Evolutionary conservation across 768 basidiomycete genomes (phyloP), one percentile per base, ranked within the genome.

Genomic region (Panaeolus cyanescens): DNA sequence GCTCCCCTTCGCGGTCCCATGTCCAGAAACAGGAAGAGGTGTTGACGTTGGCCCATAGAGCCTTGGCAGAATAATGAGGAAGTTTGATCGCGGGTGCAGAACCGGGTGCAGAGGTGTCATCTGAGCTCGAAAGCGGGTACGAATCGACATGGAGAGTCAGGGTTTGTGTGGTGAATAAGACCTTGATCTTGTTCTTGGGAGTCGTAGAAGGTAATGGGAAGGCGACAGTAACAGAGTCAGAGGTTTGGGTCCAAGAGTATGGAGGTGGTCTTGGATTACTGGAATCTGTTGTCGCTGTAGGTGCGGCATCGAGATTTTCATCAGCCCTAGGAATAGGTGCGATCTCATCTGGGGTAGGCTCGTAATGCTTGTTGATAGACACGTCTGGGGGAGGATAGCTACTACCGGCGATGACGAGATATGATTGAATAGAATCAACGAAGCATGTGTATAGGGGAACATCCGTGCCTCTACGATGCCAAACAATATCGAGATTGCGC

Each of bases 231-330:
- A 99, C 79, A 0, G 92, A 85, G 70, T 95, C 93, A 1, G 85
- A 72, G 4, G 90, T 88, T 70, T 99, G 96, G 0, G 88, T 92
- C 96, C 96, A 99, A 1, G 93, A 93, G 74, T 95, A 98, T 0
- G 95, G 91, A 28, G 86, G 85, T 3, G 90, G 91, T 64, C 81
- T 88, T 1, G 77, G 76, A 25, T 70, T 68, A 19, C 74, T 69
- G 5, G 67, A 15, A n/a, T 59, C 54, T 36, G 28, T 39, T 28
- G 59, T 39, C 69, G 55, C 31, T 25, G 22, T 3, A 33, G 40
- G 31, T 22, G 37, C 65, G 4, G 70, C 64, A 62, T 88, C 85
- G 45, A 89, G 71, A 61, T 77, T 80, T 71, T 90, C 90, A 62
- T 78, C 80, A 6, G 75, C 70, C 54, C 86, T 84, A 17, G 93